Evolutionary conservation across 2,329 filamentous ascomycete genomes (phyloP).

Genomic region (Seiridium unicorne): DNA sequence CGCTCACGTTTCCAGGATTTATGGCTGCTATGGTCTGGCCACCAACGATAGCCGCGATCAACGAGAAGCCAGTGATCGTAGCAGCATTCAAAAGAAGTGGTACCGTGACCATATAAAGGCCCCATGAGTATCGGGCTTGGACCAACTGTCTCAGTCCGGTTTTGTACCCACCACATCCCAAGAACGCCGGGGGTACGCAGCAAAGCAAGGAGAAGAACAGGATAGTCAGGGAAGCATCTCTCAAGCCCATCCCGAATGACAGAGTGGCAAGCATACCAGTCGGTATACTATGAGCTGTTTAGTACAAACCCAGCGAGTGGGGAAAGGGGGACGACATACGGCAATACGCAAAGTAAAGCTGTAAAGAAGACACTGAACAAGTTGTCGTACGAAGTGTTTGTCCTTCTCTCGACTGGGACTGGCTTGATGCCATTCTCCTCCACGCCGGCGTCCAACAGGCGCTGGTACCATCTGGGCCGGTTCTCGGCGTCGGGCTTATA

Average conservation of each 20-base stretch:
- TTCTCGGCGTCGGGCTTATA: conserved; percentile 26
- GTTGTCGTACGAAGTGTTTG: conserved; percentile 50
- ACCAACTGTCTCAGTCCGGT: conserved; percentile 61
- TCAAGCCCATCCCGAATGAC: conserved; percentile 50
- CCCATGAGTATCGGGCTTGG: conserved; percentile 60
- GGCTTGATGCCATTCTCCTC: conserved; percentile 56
- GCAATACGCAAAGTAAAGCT: conserved; percentile 54
- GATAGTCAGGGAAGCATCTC: conserved; percentile 55
- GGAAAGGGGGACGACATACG: conserved; percentile 40
- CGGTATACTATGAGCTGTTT: conserved; percentile 40
- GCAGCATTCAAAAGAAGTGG: conserved; percentile 54
- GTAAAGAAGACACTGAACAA: conserved; percentile 63
- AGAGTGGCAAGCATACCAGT: conserved; percentile 59
- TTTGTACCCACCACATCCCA: conserved; percentile 52
- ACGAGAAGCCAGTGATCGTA: conserved; percentile 56
- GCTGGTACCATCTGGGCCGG: conserved; percentile 39
- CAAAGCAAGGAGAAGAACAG: conserved; percentile 57
- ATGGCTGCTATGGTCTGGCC: conserved; percentile 52
- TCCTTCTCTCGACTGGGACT: conserved; percentile 52
- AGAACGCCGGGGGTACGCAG: conserved; percentile 52
- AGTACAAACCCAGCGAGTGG: background rate
- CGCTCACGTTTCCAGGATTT: conserved; percentile 41
- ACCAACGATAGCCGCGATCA: conserved; percentile 55
- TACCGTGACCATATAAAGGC: conserved; percentile 49
- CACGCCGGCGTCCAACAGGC: conserved; percentile 42